A percentile compares a stretch with the other conserved stretches of the same genome.
These are phyloP conservation scores for Cicer chorassanicum DNA, from an alignment of 306 rosid species.

Conservation along the genomic window DNA sequence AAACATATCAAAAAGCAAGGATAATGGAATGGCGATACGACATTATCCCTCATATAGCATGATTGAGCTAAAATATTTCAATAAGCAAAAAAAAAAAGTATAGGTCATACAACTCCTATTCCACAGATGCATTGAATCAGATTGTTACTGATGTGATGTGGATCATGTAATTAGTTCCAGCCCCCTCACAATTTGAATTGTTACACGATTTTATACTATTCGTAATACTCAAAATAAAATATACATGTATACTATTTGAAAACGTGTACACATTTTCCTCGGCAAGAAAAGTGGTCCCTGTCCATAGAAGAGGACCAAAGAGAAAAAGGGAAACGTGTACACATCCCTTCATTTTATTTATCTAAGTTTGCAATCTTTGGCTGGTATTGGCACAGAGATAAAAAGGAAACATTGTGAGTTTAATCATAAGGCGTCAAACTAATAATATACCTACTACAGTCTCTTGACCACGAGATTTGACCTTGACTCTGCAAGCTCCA, in stretches of 20 bases:
- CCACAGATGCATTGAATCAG: background rate
- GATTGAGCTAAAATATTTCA: background rate
- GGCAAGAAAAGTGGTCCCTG: background rate
- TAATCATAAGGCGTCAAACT: slow-evolving; percentile 29
- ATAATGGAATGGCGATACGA: background rate
- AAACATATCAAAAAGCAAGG: slow-evolving; percentile 26
- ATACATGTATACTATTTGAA: background rate
- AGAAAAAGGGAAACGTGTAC: too few species aligned
- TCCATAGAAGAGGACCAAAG: slow-evolving; percentile 14
- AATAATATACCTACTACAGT: slow-evolving; percentile 69
- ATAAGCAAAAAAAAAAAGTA: background rate
- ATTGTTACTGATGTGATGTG: background rate
- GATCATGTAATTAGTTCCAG: background rate
- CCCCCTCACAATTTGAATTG: background rate
- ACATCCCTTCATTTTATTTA: slow-evolving; percentile 17
- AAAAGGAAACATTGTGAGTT: slow-evolving; percentile 13
- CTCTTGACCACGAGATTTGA: slow-evolving; percentile 89
- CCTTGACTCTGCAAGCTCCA: slow-evolving; percentile 99
- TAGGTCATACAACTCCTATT: background rate
- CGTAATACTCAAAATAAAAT: background rate
- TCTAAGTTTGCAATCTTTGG: slow-evolving; percentile 19
- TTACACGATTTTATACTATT: background rate
- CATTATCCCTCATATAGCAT: background rate
- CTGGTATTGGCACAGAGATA: background rate
- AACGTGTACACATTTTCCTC: background rate